Evolutionary conservation across 2,329 filamentous ascomycete genomes (phyloP), one percentile per base, ranked within the genome.

Genomic region (Pestalotiopsis sp.): DNA sequence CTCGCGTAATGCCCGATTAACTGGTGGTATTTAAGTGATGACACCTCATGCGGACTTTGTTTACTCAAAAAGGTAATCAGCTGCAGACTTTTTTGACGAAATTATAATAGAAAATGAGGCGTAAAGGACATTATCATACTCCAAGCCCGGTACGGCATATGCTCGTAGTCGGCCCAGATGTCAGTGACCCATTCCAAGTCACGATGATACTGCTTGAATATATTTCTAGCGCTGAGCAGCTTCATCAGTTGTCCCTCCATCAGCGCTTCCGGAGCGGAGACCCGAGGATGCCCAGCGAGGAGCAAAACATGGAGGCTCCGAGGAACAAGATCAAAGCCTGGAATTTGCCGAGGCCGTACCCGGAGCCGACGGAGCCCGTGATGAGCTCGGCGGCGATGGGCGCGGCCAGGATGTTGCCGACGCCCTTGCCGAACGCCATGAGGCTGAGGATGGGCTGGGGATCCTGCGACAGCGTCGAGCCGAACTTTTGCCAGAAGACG

Each of bases 401-500:
- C 0, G 75, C 76, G 0, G 72, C 76, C 1, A 70, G 68, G 49
- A 78, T 72, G 14, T 78, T 78, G 2, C 76, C 75, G 13, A 78
- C 71, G 1, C 76, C 76, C 61, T 76, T 77, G 1, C 74, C 73
- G 58, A 77, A 76, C 0, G 75, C 75, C 76, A 78, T 78, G 45
- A 78, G 67, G 63, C 74, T 75, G 38, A 71, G 76, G 0, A 76
- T 72, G 0, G 71, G 72, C 13, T 72, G 71, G 0, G 76, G 76
- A 61, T 78, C 76, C 11, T 77, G 75, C 0, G 75, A 75, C 2
- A 78, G 69, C 13, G 73, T 68, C 0, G 73, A 68, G 7, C 76
- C 75, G 62, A 78, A 77, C 57, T 76, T 77, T 2, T 86, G 83
- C 89, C 90, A 92, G 0, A 89, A 87, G 0, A 87, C 86, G 2